Evolutionary conservation across 192 early-diverging fungal genomes (phyloP).

Genomic region (Backusella luteola): DNA sequence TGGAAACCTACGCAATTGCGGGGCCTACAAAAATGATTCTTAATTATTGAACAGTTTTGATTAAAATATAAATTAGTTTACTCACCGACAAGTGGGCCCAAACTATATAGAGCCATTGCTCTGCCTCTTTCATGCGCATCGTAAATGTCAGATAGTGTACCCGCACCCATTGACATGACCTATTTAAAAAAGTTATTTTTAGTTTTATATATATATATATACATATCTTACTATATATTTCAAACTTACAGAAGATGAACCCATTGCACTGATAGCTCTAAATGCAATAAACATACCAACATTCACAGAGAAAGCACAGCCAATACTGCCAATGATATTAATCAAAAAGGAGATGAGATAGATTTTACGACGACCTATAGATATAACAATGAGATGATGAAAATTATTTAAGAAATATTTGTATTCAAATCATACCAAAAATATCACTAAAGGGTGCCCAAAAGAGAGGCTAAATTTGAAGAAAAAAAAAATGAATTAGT

Average conservation of each 20-base stretch:
- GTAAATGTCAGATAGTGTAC: conserved; percentile 23
- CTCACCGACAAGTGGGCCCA: too few relatives aligned
- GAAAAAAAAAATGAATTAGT: background rate
- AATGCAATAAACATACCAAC: conserved; percentile 23
- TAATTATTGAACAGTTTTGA: too few relatives aligned
- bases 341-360: conserved; percentile 27
- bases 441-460: conserved; percentile 15
- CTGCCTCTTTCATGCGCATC: conserved; percentile 17
- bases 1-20: background rate
- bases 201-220: background rate
- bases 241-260: conserved; percentile 5
- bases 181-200: background rate
- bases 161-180: conserved; percentile 19
- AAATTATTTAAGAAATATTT: too few relatives aligned
- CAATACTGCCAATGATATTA: conserved; percentile 12
- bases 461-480: conserved; percentile 16
- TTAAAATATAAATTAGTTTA: too few relatives aligned
- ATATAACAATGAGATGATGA: background rate
- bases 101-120: conserved; percentile 4
- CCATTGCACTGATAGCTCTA: conserved; percentile 12
- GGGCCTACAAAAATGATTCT: too few relatives aligned
- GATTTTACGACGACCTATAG: conserved; percentile 16
- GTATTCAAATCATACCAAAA: background rate
- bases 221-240: background rate
- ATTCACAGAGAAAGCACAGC: conserved; percentile 21